phyloP scores from a whole-genome alignment of 257 asterid species.

The Fraxinus excelsior region DNA sequence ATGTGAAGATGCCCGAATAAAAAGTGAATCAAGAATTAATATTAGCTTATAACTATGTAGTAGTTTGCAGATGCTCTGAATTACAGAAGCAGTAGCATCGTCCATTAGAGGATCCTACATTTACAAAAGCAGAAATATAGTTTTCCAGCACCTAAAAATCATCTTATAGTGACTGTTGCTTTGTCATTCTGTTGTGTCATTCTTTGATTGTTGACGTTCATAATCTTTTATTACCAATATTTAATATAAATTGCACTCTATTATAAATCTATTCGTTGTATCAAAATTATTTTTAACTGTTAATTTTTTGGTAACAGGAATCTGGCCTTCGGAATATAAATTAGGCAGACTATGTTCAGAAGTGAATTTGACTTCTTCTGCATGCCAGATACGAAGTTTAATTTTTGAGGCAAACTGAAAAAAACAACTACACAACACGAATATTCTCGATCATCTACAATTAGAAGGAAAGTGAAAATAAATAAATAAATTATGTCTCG shows the following conservation, averaged over 20 bases:
- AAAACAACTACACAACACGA: too few relatives aligned
- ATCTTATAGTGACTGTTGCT: neutral
- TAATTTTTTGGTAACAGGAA: neutral
- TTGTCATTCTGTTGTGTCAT: neutral
- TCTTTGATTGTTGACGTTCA: neutral
- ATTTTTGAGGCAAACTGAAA: too few relatives aligned
- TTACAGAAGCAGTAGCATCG: neutral
- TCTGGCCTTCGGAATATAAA: neutral
- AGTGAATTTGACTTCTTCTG: too few relatives aligned
- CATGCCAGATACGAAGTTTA: too few relatives aligned
- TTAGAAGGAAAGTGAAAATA: neutral
- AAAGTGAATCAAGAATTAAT: neutral
- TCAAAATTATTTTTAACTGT: neutral
- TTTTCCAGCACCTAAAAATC: neutral
- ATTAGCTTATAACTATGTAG: neutral
- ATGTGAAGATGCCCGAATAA: neutral
- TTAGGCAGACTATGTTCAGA: too few relatives aligned
- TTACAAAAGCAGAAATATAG: slow-evolving; percentile 8
- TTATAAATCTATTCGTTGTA: neutral
- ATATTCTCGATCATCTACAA: too few relatives aligned
- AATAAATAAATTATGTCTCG: neutral
- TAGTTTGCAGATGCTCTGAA: neutral
- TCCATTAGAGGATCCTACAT: too few relatives aligned
- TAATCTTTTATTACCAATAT: neutral
- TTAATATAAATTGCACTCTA: neutral